Evolutionary conservation across 192 early-diverging fungal species (phyloP).

Genomic region (Paraglomus brasilianum): DNA sequence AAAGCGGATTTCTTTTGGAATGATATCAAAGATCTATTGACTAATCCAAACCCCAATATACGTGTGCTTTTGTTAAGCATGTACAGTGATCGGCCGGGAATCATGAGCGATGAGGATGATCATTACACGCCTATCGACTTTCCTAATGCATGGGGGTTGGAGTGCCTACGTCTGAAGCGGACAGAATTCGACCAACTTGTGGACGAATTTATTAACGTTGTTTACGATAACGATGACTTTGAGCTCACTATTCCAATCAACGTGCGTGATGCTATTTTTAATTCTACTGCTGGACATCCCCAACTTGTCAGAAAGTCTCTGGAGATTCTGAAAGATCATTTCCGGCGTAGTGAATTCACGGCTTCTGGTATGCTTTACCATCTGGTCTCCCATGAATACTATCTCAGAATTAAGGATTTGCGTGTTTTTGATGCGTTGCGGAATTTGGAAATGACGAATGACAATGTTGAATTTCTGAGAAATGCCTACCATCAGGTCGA

Average conservation of each 20-base stretch:
- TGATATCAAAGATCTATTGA: too few species aligned
- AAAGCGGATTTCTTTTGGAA: too few species aligned
- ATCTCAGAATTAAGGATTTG: not conserved
- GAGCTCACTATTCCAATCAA: too few species aligned
- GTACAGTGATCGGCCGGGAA: not conserved
- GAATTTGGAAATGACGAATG: constrained; percentile 14
- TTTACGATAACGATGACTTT: too few species aligned
- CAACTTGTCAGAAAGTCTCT: not conserved
- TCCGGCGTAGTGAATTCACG: not conserved
- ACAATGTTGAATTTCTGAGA: not conserved
- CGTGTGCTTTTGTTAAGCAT: constrained; percentile 2
- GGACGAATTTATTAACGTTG: too few species aligned
- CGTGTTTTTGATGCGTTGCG: not conserved
- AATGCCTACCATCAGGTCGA: not conserved
- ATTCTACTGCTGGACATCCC: too few species aligned
- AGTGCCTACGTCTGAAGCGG: not conserved
- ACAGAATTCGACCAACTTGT: too few species aligned
- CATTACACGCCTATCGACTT: not conserved
- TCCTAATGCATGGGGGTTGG: not conserved
- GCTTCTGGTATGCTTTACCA: constrained; percentile 2
- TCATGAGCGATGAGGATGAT: not conserved
- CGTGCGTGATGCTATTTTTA: too few species aligned
- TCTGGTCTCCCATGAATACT: not conserved
- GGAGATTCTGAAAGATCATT: constrained; percentile 1
- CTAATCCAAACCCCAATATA: too few species aligned